Evolutionary conservation across 495 filamentous ascomycete species (phyloP), one percentile per base, ranked within the genome.

Genomic region (Penicillium maclennaniae): DNA sequence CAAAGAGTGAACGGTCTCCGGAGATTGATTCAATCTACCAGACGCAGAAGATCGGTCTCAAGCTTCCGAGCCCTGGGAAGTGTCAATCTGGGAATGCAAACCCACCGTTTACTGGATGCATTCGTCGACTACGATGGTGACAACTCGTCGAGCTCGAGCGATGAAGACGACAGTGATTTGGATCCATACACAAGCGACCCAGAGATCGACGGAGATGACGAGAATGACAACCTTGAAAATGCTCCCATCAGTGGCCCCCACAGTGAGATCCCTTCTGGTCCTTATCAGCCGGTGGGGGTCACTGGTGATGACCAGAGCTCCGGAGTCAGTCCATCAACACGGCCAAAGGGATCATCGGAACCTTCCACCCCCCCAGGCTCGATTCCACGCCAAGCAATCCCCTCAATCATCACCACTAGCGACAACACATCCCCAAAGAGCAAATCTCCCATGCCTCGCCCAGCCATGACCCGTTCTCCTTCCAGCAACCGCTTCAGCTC

Each of bases 51-150:
- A 21, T 88, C 85, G 0, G 80, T 91, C 37, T 83, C 81, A 15
- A 81, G 82, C 17, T 69, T 90, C 54, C 73, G 76, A 26, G 81
- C 80, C 44, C 57, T 88, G 21, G 85, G 72, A 19, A 83, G 84
- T 21, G 71, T 85, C 49, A 86, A 71, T 46, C 71, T 92, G 31
- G 87, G 87, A 14, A 92, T 93, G 77, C 83, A 84, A 47, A 91
- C 90, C 9, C 87, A 91, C 45, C 80, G 83, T 43, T 69, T 95
- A 6, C 78, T 83, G 16, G 79, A 84, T 49, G 77, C 84, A 25
- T 80, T 88, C 10, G 72, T 91, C 15, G 73, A 80, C 46, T 70
- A 78, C 38, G 76, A 80, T 36, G 78, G 60, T 14, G 70, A 67
- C 12, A 71, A 70, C 16, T 77, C 71, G 47, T 77, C 79, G 25